Percentiles rank a stretch among this genome's conserved stretches.
These are phyloP conservation scores for Tinospora cordifolia DNA, from an alignment of 164 flowering plant genomes.

Conservation along the genomic window DNA sequence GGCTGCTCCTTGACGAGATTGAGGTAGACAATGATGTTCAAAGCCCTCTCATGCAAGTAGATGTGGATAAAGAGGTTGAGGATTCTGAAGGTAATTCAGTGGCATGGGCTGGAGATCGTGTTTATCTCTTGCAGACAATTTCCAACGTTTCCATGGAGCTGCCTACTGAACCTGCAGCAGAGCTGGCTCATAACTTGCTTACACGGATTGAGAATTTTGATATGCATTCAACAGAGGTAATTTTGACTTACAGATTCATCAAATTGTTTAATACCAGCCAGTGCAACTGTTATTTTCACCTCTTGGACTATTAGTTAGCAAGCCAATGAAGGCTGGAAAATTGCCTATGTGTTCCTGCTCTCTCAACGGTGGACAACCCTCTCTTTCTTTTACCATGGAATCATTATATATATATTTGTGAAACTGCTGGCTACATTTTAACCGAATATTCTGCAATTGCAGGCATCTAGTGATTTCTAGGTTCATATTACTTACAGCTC, in stretches of 20 bases:
- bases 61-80: conserved; percentile 24
- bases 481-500: not conserved
- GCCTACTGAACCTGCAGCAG: conserved; percentile 84
- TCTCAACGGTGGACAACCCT: not conserved
- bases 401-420: not conserved
- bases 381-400: not conserved
- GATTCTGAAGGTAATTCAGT: conserved; percentile 36
- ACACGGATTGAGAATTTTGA: conserved; percentile 65
- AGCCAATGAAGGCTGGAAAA: not conserved
- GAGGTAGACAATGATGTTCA: conserved; percentile 19
- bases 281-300: not conserved
- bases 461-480: not conserved
- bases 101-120: conserved; percentile 90
- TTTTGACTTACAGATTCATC: not conserved
- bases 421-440: not conserved
- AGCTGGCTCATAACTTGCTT: conserved; percentile 74
- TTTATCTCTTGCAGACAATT: conserved; percentile 78
- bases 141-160: conserved; percentile 82
- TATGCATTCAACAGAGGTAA: conserved; percentile 96
- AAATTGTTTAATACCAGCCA: not conserved
- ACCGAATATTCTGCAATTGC: not conserved
- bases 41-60: conserved; percentile 26
- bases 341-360: not conserved
- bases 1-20: conserved; percentile 75
- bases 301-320: not conserved